Conservation (phyloP, 139 green algal species). For the Nannochloris sp. region DNA sequence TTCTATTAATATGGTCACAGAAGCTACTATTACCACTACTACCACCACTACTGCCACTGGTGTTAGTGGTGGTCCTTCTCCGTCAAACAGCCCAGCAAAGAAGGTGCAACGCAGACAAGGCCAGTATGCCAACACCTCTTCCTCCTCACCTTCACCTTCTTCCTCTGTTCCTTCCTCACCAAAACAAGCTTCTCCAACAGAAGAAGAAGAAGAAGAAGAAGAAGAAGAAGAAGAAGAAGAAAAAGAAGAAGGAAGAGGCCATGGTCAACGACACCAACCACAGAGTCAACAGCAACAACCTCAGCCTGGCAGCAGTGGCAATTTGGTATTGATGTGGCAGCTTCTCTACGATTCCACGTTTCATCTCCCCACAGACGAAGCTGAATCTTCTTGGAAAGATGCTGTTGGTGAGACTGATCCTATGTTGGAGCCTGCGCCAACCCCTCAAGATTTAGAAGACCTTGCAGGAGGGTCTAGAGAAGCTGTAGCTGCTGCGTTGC, state of each 20-base stretch:
- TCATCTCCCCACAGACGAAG: constrained; percentile 42
- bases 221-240: too few species aligned
- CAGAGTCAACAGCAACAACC: background rate
- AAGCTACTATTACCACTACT: background rate
- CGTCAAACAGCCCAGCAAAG: background rate
- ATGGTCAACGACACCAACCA: too few species aligned
- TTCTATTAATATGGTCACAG: background rate
- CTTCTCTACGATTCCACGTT: constrained; percentile 59
- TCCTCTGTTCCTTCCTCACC: background rate
- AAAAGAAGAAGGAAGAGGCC: too few species aligned
- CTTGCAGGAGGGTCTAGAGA: constrained; percentile 7
- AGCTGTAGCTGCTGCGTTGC: constrained; percentile 20
- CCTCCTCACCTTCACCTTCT: too few species aligned
- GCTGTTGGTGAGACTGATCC: constrained; percentile 19
- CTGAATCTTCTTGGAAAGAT: constrained; percentile 46
- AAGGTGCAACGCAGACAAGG: background rate
- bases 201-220: too few species aligned
- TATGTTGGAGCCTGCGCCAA: background rate
- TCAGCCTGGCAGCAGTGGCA: constrained; percentile 5
- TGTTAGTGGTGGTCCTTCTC: background rate
- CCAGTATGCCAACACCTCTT: too few species aligned
- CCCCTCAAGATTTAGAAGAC: background rate
- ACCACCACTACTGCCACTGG: background rate
- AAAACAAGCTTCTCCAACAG: background rate
- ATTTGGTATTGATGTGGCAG: constrained; percentile 58